Evolutionary conservation across 257 asterid species (phyloP).

Genomic region (Penstemon newberryi): DNA sequence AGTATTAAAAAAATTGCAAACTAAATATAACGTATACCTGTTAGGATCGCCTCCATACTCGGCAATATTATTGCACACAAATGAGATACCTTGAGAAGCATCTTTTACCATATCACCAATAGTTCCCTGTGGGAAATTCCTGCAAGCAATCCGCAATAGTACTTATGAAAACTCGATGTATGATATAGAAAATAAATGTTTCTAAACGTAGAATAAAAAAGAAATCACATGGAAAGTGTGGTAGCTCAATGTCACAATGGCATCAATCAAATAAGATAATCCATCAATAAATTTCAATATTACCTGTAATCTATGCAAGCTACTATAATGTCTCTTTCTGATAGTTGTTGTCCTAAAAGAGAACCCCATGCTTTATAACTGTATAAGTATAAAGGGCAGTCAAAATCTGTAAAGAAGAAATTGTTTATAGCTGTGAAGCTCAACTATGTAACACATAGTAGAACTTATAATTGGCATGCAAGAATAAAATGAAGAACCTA

Average conservation of each 20-base stretch:
- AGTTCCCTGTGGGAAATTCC: slow-evolving; percentile 99
- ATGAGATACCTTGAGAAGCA: slow-evolving; percentile 95
- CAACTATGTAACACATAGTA: neutral
- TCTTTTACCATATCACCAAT: slow-evolving; percentile 90
- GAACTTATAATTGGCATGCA: slow-evolving; percentile 1
- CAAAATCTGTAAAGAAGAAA: slow-evolving; percentile 20
- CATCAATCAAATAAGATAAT: slow-evolving; percentile 10
- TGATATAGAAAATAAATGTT: no score
- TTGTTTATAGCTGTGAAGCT: neutral
- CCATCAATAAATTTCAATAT: neutral
- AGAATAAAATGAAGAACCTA: neutral
- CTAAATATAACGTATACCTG: slow-evolving; percentile 41
- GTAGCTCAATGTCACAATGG: slow-evolving; percentile 1
- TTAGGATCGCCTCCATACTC: slow-evolving; percentile 98
- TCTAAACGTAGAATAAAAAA: neutral
- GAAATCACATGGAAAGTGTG: neutral
- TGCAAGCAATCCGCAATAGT: slow-evolving; percentile 34
- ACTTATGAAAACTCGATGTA: no score
- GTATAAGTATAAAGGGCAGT: slow-evolving; percentile 29
- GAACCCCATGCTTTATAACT: slow-evolving; percentile 99
- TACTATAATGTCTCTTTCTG: slow-evolving; percentile 92
- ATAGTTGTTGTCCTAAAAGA: slow-evolving; percentile 82
- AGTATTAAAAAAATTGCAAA: slow-evolving; percentile 9
- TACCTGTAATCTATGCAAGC: slow-evolving; percentile 99
- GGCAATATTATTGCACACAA: slow-evolving; percentile 78